Conservation (phyloP, 2,329 filamentous ascomycete genomes). For the Leptographium procerum region DNA sequence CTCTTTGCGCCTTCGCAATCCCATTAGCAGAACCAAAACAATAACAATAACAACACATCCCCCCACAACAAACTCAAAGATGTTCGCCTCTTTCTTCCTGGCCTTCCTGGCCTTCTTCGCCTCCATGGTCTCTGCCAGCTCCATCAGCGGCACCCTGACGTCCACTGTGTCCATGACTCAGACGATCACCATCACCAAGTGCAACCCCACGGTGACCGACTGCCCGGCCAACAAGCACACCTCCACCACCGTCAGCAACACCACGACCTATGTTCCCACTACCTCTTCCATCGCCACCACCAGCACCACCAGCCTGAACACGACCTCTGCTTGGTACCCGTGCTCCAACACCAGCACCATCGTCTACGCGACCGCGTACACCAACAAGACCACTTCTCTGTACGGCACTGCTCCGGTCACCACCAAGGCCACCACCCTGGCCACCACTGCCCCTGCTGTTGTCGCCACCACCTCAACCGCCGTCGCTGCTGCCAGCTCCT, state of each 20-base stretch:
- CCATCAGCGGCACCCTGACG: constrained; percentile 26
- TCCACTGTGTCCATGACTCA: constrained; percentile 33
- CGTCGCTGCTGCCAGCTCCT: constrained; percentile 1
- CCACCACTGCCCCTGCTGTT: neutral
- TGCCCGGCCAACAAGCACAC: constrained; percentile 26
- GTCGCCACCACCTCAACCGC: neutral
- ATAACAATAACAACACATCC: too few species aligned
- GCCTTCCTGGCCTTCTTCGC: constrained; percentile 23
- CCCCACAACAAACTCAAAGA: neutral
- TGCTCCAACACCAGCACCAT: constrained; percentile 12
- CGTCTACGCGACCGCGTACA: constrained; percentile 13
- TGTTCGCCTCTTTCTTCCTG: constrained; percentile 10
- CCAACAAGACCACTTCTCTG: constrained; percentile 11
- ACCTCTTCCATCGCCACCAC: neutral
- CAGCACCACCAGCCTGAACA: neutral
- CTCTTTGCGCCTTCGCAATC: neutral
- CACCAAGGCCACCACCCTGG: constrained; percentile 15
- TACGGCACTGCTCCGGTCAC: constrained; percentile 11
- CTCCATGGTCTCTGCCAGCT: constrained; percentile 22
- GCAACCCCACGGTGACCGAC: constrained; percentile 30
- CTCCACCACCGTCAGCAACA: constrained; percentile 9
- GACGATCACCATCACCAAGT: constrained; percentile 35
- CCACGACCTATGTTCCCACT: neutral
- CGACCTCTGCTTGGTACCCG: constrained; percentile 12
- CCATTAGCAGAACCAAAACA: neutral